A percentile compares a stretch with the other conserved stretches of the same genome.
Evolutionary conservation across 192 early-diverging fungal genomes (phyloP).

Genomic region (Rhizoclosmatium sp.): DNA sequence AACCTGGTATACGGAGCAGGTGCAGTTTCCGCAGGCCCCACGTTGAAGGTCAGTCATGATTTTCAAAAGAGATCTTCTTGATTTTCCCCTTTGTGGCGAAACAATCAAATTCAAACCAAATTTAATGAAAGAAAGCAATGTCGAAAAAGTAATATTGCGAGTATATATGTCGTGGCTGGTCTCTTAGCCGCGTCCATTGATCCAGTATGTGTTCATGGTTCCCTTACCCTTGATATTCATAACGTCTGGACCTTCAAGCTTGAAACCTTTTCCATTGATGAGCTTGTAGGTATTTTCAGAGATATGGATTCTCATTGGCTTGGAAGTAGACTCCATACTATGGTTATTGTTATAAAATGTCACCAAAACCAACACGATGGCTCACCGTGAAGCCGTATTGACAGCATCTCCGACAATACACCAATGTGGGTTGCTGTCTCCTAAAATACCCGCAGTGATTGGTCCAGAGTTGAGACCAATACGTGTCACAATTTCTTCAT

Average conservation of each 20-base stretch:
- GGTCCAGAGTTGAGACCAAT: conserved; percentile 56
- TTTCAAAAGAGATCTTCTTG: no score
- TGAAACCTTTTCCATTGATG: conserved; percentile 34
- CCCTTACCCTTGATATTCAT: conserved; percentile 55
- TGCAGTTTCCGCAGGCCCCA: conserved; percentile 23
- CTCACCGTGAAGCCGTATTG: conserved; percentile 50
- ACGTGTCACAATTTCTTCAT: conserved; percentile 47
- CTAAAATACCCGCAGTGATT: conserved; percentile 54
- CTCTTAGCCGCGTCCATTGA: conserved; percentile 28
- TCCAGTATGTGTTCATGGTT: conserved; percentile 52
- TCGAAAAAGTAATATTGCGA: no score
- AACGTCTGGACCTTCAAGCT: conserved; percentile 31
- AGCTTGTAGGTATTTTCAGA: conserved; percentile 48
- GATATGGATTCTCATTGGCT: conserved; percentile 52
- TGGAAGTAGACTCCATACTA: conserved; percentile 54
- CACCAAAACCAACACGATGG: neutral
- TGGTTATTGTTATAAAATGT: neutral
- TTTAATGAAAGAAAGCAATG: no score
- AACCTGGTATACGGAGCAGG: conserved; percentile 15
- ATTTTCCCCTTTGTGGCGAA: no score
- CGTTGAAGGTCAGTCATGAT: conserved; percentile 10
- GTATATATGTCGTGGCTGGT: neutral
- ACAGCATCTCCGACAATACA: conserved; percentile 57
- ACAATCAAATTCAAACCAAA: no score
- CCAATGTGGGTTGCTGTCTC: conserved; percentile 52